Evolutionary conservation across 768 basidiomycete species (phyloP).

Genomic region (Suillus paluster): DNA sequence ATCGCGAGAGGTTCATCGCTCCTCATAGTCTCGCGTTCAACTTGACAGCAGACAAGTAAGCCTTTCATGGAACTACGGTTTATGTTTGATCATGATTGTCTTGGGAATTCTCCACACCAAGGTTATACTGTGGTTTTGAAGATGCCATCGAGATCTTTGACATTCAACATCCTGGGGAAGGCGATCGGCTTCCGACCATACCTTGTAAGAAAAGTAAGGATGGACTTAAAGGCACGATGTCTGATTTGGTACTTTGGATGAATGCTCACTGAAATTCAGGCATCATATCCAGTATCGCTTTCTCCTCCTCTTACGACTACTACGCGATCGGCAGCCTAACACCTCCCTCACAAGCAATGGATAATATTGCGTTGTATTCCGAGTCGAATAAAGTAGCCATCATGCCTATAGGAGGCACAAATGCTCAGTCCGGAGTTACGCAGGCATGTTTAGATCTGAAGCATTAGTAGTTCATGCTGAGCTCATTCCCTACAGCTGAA

Average conservation of each 20-base stretch:
- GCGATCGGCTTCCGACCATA: constrained; percentile 69
- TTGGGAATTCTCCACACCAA: constrained; percentile 29
- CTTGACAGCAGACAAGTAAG: constrained; percentile 64
- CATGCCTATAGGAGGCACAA: constrained; percentile 64
- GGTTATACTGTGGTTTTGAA: constrained; percentile 88
- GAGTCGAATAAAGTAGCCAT: constrained; percentile 62
- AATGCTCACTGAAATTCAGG: constrained; percentile 48
- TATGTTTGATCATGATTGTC: background rate
- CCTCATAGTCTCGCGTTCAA: constrained; percentile 88
- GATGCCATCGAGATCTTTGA: constrained; percentile 88
- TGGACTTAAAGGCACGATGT: constrained; percentile 79
- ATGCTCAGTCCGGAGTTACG: constrained; percentile 3
- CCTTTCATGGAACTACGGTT: constrained; percentile 1
- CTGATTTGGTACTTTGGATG: constrained; percentile 6
- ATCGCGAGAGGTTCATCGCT: constrained; percentile 88
- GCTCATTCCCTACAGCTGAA: constrained; percentile 51
- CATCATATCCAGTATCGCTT: constrained; percentile 84
- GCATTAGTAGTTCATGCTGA: background rate
- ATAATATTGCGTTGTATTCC: constrained; percentile 69
- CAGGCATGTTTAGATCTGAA: background rate
- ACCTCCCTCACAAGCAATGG: constrained; percentile 43
- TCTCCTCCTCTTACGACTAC: constrained; percentile 65
- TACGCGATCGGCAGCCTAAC: constrained; percentile 83
- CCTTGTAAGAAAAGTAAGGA: constrained; percentile 79
- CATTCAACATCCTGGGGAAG: constrained; percentile 71